Conservation (phyloP, 2,329 filamentous ascomycete species). For the Basipetospora chlamydospora region DNA sequence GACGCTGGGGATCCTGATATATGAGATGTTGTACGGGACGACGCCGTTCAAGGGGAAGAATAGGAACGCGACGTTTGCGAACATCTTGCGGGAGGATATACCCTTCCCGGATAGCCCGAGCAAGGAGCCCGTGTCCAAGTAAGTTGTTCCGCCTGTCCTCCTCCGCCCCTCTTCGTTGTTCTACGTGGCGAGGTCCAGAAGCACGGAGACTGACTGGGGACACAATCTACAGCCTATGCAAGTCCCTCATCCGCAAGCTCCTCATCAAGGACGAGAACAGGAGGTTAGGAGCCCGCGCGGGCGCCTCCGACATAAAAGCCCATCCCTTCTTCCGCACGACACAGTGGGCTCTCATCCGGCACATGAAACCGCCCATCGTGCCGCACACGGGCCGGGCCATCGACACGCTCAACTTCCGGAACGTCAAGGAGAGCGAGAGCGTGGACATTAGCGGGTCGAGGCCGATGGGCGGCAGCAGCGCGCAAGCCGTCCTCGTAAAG, state of each 20-base stretch:
- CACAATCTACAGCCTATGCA: constrained; percentile 59
- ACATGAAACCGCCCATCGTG: constrained; percentile 96
- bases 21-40: constrained; percentile 97
- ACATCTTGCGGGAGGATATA: constrained; percentile 90
- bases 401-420: constrained; percentile 93
- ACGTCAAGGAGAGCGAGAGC: constrained; percentile 93
- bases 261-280: constrained; percentile 96
- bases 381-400: constrained; percentile 80
- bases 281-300: constrained; percentile 81
- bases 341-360: constrained; percentile 90
- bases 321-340: constrained; percentile 94
- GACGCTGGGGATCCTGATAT: constrained; percentile 93
- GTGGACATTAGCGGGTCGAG: constrained; percentile 63
- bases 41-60: constrained; percentile 99
- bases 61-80: constrained; percentile 92
- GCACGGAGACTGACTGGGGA: too few species aligned
- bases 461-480: constrained; percentile 28
- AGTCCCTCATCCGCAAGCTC: constrained; percentile 88
- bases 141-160: constrained; percentile 23
- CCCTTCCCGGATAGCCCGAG: constrained; percentile 85
- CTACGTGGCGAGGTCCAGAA: constrained; percentile 1
- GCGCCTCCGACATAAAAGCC: constrained; percentile 89
- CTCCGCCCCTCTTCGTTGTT: constrained; percentile 5
- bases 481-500: too few species aligned
- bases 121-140: constrained; percentile 82